Percentiles rank a stretch among this genome's conserved stretches.
phyloP scores from a whole-genome alignment of 2,329 filamentous ascomycete genomes.

The Gaeumannomyces tritici region DNA sequence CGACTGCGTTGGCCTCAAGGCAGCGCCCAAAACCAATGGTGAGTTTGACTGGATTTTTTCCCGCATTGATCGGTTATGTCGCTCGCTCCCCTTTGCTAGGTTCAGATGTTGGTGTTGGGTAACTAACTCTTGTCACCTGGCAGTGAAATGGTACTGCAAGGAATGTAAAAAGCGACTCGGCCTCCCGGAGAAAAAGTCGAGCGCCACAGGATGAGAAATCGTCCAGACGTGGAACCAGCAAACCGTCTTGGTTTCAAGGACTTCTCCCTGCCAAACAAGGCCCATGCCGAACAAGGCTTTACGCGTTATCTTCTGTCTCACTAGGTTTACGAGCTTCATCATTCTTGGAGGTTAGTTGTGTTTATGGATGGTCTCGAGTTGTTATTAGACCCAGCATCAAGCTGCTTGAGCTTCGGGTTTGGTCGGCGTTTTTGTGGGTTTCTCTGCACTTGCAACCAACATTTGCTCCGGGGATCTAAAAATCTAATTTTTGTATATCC shows the following conservation, averaged over 20 bases:
- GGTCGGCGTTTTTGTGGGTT: background rate
- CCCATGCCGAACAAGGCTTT: background rate
- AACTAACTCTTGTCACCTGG: conserved; percentile 1
- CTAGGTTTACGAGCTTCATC: background rate
- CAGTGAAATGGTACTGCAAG: conserved; percentile 76
- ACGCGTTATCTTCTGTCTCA: background rate
- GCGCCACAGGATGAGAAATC: conserved; percentile 15
- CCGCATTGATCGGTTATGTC: background rate
- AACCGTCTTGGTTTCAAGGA: background rate
- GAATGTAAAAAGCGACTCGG: conserved; percentile 63
- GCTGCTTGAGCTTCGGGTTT: background rate
- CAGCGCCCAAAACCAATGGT: conserved; percentile 69
- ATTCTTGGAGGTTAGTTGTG: conserved; percentile 3
- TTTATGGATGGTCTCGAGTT: background rate
- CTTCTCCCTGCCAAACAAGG: background rate
- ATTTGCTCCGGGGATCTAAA: background rate
- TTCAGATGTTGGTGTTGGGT: background rate
- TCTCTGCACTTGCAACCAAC: background rate
- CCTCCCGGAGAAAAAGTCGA: conserved; percentile 41
- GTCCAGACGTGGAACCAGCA: background rate
- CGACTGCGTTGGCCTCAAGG: conserved; percentile 69
- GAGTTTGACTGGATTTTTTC: conserved; percentile 25
- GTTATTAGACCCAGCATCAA: background rate
- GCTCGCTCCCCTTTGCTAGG: background rate
- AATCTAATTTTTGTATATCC: background rate